Evolutionary conservation across 306 rosid species (phyloP).

Genomic region (Prunus campanulata): DNA sequence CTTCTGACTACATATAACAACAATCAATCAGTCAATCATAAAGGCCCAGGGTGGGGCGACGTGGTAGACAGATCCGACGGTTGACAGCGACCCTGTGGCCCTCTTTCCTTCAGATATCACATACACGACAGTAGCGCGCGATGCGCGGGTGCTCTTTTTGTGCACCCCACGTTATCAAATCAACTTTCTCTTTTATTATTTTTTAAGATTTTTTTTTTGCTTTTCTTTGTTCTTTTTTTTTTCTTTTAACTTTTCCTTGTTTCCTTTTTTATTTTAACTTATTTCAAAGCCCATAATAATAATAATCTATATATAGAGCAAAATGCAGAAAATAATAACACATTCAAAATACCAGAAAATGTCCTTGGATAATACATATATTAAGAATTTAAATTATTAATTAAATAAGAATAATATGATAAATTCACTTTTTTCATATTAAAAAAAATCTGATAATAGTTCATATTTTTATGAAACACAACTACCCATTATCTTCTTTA

Average conservation of each 20-base stretch:
- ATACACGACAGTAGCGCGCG: conserved; percentile 59
- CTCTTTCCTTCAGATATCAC: conserved; percentile 4
- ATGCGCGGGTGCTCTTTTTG: conserved; percentile 61
- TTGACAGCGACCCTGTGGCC: conserved; percentile 31
- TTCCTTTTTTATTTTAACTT: too few species aligned
- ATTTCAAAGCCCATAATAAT: too few species aligned
- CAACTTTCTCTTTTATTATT: neutral
- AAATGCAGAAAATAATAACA: too few species aligned
- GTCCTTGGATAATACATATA: accelerated
- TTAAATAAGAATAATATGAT: too few species aligned
- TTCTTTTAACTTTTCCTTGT: neutral
- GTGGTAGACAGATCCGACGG: conserved; percentile 41
- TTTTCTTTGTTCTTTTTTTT: neutral
- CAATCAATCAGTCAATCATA: conserved; percentile 20
- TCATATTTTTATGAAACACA: too few species aligned
- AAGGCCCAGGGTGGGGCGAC: conserved; percentile 5
- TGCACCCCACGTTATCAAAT: neutral
- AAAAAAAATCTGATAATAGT: too few species aligned
- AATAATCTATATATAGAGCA: too few species aligned
- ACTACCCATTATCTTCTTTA: too few species aligned
- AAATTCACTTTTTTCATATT: too few species aligned
- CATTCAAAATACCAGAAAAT: too few species aligned
- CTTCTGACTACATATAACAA: conserved; percentile 8
- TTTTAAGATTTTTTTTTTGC: neutral
- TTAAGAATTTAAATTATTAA: too few species aligned